Conservation (phyloP, 2,329 filamentous ascomycete genomes). For the Hymenoscyphus linearis region DNA sequence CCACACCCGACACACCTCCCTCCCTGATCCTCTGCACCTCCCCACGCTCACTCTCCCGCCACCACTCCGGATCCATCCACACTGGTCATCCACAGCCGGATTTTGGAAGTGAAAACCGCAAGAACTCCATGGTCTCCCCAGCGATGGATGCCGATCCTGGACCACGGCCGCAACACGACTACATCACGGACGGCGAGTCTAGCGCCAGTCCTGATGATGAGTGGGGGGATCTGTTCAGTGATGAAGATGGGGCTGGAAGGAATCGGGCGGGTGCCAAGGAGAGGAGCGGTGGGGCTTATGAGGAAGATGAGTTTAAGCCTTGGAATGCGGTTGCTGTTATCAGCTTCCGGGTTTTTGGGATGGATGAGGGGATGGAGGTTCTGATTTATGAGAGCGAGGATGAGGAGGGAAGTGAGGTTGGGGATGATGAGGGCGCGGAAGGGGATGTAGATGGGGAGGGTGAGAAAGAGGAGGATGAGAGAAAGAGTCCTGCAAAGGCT, state of each 20-base stretch:
- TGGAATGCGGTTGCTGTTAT: slow-evolving; percentile 41
- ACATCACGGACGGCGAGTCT: slow-evolving; percentile 42
- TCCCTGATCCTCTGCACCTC: slow-evolving; percentile 8
- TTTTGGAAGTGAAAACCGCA: neutral
- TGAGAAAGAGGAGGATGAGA: neutral
- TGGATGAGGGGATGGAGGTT: slow-evolving; percentile 37
- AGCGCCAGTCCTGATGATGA: slow-evolving; percentile 56
- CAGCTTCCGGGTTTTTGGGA: slow-evolving; percentile 38
- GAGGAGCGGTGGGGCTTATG: slow-evolving; percentile 43
- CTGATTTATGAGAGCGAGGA: slow-evolving; percentile 20
- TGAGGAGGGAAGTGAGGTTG: slow-evolving; percentile 37
- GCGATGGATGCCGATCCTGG: slow-evolving; percentile 17
- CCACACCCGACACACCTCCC: slow-evolving; percentile 24
- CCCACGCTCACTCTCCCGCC: slow-evolving; percentile 8
- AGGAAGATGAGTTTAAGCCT: slow-evolving; percentile 35
- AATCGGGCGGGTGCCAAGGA: slow-evolving; percentile 43
- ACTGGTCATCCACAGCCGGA: slow-evolving; percentile 7
- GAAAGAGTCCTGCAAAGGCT: neutral
- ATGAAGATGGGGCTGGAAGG: slow-evolving; percentile 41
- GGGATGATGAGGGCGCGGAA: neutral
- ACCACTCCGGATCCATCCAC: neutral
- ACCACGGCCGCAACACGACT: slow-evolving; percentile 29
- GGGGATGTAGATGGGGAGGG: neutral
- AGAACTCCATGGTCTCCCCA: neutral
- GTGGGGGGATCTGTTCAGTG: slow-evolving; percentile 54